Evolutionary conservation across 371 early-diverging fungal species (phyloP), one percentile per base, ranked within the genome.

Genomic region (Nematocida ironsii): DNA sequence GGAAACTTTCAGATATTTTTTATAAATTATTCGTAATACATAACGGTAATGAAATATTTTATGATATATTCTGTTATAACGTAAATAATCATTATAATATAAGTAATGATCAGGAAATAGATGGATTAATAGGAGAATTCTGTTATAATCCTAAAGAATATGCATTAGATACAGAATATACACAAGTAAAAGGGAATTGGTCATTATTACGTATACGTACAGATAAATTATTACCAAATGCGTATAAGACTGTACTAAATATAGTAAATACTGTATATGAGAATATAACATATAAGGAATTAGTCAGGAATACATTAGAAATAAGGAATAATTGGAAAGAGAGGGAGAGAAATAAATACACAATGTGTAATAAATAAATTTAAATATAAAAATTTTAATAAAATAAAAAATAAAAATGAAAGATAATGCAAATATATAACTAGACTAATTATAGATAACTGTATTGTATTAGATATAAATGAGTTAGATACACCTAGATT

Each of bases 151-250:
- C 39, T 13, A 82, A 84, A 18, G 82, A 75, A 62, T 66, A 73
- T 40, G 62, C 76, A 23, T 58, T 82, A 33, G 82, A 86, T 55
- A 61, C 57, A 5, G 83, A 82, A 39, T 69, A 66, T 57, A 40
- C 64, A 1, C 47, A 82, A 7, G 52, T 18, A 55, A 70, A 68
- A 44, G 88, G 87, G 9, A 85, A 85, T 85, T 95, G 95, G 95
- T 84, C 89, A 33, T 91, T 94, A 72, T 89, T 94, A 90, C 89
- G 93, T 47, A 91, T 91, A 82, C 90, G 95, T 76, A 89, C 90
- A 50, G 95, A 95, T 85, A 95, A 95, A 84, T 85, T 86, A 0
- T 89, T 90, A 44, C 93, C 90, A 4, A 95, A 95, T 83, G 92
- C 92, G 74, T 83, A 87, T 18, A 86, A 88, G 25, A 90, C 91